These are phyloP conservation scores for Oropetium thomaeum DNA, from an alignment of 176 grass and related monocot species.

Conservation along the genomic window DNA sequence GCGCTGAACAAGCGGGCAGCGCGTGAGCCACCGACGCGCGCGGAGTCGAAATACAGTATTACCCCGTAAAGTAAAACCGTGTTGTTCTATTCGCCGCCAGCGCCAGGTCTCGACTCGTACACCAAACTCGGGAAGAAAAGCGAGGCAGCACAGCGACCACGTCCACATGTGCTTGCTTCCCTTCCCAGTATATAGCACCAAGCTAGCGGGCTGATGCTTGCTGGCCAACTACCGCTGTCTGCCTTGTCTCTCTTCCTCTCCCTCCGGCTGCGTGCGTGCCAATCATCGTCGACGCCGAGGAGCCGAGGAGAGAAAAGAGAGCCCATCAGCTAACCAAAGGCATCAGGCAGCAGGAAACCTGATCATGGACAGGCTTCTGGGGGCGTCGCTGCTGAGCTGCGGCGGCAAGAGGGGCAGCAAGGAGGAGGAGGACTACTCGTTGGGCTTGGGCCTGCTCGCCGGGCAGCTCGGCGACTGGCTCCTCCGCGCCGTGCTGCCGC, in stretches of 20 bases:
- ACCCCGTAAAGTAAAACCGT: too few relatives aligned
- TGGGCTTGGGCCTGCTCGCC: constrained; percentile 35
- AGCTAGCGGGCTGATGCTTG: neutral
- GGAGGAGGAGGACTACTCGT: neutral
- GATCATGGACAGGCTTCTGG: constrained; percentile 15
- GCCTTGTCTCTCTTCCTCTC: neutral
- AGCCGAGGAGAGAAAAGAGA: neutral
- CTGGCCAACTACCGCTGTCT: neutral
- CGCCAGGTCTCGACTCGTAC: neutral
- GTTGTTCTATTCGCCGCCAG: neutral
- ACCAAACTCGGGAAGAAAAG: neutral
- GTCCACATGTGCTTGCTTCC: neutral
- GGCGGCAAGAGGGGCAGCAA: neutral
- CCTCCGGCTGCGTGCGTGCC: neutral
- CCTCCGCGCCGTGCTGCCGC: constrained; percentile 40
- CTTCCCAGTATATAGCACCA: constrained; percentile 12
- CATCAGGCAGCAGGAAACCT: too few relatives aligned
- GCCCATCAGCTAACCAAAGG: neutral
- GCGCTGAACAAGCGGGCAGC: neutral
- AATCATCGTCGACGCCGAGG: neutral
- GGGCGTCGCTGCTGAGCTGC: neutral
- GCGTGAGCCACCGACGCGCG: neutral
- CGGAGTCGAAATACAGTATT: neutral
- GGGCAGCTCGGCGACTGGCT: too few relatives aligned
- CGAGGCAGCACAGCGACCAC: constrained; percentile 1